Evolutionary conservation across 2,329 filamentous ascomycete genomes (phyloP), one percentile per base, ranked within the genome.

Genomic region (Curvularia hawaiiensis): DNA sequence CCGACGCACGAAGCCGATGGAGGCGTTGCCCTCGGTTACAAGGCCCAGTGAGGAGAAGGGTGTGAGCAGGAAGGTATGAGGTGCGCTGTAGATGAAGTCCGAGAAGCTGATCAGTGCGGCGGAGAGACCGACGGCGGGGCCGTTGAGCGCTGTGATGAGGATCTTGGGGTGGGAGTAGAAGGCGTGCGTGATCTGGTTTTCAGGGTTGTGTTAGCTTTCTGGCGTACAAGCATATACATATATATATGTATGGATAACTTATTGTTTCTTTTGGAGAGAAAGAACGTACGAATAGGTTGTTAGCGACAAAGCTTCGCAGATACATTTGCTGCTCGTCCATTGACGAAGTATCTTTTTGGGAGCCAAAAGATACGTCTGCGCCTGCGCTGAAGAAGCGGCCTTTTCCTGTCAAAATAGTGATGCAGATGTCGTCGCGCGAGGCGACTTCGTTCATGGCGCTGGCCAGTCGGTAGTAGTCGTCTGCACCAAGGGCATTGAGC

Each of bases 141-240:
- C 95, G 79, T 98, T 98, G 64, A 98, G 88, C 0, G 91, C 95
- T 0, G 89, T 88, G 59, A 98, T 85, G 24, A 98, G 90, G 78
- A 98, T 90, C 80, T 98, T 97, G 68, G 92, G 91, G 79, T 98
- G 95, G 14, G 88, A 88, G 81, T 95, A 93, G 81, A 98, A 97
- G 67, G 92, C 89, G 68, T 91, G 89, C 2, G 93, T 95, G 69
- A 91, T 85, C 83, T 96, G 90, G 6, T 22, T 22, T 18, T 30
- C 1, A 10, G 24, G 18, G 9, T 45, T 9, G 16, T 45, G 9
- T 45, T 45, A 45, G 43, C 14, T 33, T 33, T 33, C 16, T 46
- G 1, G 4, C 20, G 18, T 16, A 35, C 33, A 31, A 31, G 33
- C 14, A 33, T 33, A 12, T 30, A 9, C 28, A 30, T 30, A 30